Evolutionary conservation across 164 flowering plant genomes (phyloP), one percentile per base, ranked within the genome.

Genomic region (Stephania yunnanensis): DNA sequence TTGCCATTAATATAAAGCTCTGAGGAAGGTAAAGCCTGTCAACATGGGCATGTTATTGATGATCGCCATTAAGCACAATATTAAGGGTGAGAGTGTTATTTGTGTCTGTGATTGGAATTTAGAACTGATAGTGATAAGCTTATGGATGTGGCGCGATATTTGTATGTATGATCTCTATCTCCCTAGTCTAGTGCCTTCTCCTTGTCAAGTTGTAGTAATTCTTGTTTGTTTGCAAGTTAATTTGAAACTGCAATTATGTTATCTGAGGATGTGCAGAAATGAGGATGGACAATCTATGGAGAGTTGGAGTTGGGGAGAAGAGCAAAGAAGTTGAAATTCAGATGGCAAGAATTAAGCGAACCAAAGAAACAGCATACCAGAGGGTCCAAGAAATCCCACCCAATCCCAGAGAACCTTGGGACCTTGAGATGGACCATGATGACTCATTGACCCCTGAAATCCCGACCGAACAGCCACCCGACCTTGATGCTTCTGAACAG

Each of bases 361-460:
- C 91, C 83, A 90, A 81, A 81, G 97, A 92, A 82, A 84, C 78
- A 1, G 10, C 89, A 65, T 92, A 94, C 71, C 83, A 78, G 25
- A 77, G 77, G 10, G 10, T 66, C 19, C 83, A 82, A 3, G 92
- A 91, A 22, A 89, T 96, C 68, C 99, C 97, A 15, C 69, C 82
- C 1, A 80, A 92, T 73, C 97, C 99, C 13, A 91, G 83, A 82
- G 94, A 88, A 70, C 99, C 99, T 7, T 96, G 99, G 99, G 99
- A 94, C 82, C 72, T 78, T n/a, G 99, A 96, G 79, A 89, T 96
- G 87, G 99, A 90, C 82, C 90, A 85, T 80, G 98, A 96, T 82
- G 99, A 96, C 75, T 64, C 89, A 19, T 81, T 94, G 83, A 96
- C 98, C 70, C 91, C 91, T 0, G 88, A 80, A 82, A 88, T 96